Percentiles rank a stretch among this genome's conserved stretches.
These are phyloP conservation scores for Fusarium ramigenum DNA, from an alignment of 2,329 filamentous ascomycete genomes.

Conservation along the genomic window DNA sequence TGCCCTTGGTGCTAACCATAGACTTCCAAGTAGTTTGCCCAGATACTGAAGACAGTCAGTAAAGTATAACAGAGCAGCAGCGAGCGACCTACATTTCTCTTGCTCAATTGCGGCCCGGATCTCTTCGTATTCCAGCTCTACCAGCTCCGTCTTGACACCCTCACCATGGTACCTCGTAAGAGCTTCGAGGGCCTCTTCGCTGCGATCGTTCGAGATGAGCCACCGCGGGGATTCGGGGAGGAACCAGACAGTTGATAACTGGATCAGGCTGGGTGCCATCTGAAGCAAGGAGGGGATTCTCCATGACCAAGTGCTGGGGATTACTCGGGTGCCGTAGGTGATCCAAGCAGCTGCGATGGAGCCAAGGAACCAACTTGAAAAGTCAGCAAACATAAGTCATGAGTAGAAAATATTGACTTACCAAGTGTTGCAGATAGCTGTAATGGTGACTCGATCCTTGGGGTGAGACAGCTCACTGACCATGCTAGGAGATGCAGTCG, in stretches of 20 bases:
- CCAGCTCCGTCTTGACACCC: conserved; percentile 61
- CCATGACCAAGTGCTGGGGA: conserved; percentile 51
- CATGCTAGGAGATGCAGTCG: conserved; percentile 59
- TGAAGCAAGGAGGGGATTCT: conserved; percentile 46
- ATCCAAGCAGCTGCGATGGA: conserved; percentile 55
- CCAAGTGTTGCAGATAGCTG: conserved; percentile 61
- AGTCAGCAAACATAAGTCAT: background rate
- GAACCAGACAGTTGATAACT: conserved; percentile 52
- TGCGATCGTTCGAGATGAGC: conserved; percentile 54
- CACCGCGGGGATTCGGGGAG: conserved; percentile 71
- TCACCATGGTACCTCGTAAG: conserved; percentile 67
- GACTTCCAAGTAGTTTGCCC: conserved; percentile 42
- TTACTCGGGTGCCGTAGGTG: conserved; percentile 54
- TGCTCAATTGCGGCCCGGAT: conserved; percentile 49
- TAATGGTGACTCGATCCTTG: conserved; percentile 61
- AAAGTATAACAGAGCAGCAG: rapidly evolving
- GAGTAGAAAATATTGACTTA: background rate
- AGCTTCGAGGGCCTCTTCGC: conserved; percentile 60
- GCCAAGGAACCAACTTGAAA: conserved; percentile 56
- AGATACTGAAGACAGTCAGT: conserved; percentile 1
- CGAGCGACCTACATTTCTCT: conserved; percentile 48
- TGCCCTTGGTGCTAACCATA: conserved; percentile 45
- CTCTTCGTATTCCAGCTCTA: conserved; percentile 61
- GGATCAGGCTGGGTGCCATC: conserved; percentile 24
- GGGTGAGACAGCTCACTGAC: conserved; percentile 64